Evolutionary conservation across 2,329 filamentous ascomycete species (phyloP), one percentile per base, ranked within the genome.

Genomic region (Emmonsia crescens): DNA sequence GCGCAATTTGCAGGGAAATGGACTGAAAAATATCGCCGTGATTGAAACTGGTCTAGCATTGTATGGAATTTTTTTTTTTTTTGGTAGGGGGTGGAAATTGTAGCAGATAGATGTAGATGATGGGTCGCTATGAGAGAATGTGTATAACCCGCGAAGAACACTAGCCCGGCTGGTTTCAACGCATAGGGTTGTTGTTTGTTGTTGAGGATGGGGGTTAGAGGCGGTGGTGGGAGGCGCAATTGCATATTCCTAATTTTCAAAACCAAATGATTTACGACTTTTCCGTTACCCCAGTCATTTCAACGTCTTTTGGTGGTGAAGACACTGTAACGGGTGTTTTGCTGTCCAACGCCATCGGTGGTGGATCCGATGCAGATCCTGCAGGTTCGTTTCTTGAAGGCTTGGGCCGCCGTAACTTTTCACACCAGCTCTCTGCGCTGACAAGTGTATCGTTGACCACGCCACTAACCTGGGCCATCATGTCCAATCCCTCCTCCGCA

Each of bases 381-480:
- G n/a, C n/a, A 40, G 40, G 29, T 33, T 40, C 31, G 21, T 27
- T 55, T 40, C 38, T 31, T 8, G 63, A 52, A n/a, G 65, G 65
- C 52, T 58, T 74, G 48, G 78, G 75, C 42, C 80, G 79, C 12
- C 89, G 89, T 62, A 96, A 79, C 24, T 86, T 81, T 63, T 92
- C 88, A 66, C 93, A 89, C 94, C 94, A 97, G 68, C 87, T 85
- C 74, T 97, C 93, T 0, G 94, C 94, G 68, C 89, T 94, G 61
- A 89, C 83, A 60, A 97, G 88, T 0, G 94, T 97, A 60, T 91
- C 89, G 67, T 95, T 89, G 9, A 97, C 82, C 1, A 96, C 89
- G 5, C 87, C 85, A 48, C 87, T 94, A 57, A 99, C 91, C 73
- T 96, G 91, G 0, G 85, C 83, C 82, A 97, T 91, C 88, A 97